Evolutionary conservation across 164 flowering plant genomes (phyloP).

Genomic region (Umbellularia californica): DNA sequence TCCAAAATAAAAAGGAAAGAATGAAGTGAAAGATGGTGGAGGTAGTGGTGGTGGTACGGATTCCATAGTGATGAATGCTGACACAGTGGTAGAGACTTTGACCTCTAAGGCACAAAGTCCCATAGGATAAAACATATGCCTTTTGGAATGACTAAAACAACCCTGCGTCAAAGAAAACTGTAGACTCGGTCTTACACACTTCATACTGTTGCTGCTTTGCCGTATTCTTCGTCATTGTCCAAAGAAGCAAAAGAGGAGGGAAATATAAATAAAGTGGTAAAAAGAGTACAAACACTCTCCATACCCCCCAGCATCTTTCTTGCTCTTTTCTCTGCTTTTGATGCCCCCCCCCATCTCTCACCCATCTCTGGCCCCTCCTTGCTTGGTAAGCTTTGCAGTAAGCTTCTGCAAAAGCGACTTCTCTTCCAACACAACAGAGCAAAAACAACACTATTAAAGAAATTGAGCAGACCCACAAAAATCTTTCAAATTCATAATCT

Average conservation of each 20-base stretch:
- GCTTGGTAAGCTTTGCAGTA: neutral
- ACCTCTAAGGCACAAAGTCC: neutral
- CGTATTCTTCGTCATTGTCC: neutral
- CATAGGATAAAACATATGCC: too few relatives aligned
- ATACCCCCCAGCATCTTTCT: neutral
- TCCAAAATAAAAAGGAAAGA: too few relatives aligned
- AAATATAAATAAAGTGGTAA: slow-evolving; percentile 2
- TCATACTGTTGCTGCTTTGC: slow-evolving; percentile 2
- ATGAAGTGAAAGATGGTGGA: too few relatives aligned
- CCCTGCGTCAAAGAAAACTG: neutral
- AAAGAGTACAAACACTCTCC: neutral
- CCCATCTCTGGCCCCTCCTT: neutral
- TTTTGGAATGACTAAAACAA: neutral
- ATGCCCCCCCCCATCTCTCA: neutral
- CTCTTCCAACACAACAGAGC: neutral
- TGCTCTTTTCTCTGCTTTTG: slow-evolving; percentile 14
- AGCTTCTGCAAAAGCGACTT: slow-evolving; percentile 1
- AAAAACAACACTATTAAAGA: neutral
- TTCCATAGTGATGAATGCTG: too few relatives aligned
- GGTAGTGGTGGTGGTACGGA: too few relatives aligned
- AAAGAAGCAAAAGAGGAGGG: neutral
- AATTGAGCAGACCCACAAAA: neutral
- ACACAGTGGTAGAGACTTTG: neutral
- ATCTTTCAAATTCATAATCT: slow-evolving; percentile 8
- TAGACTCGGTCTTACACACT: neutral